phyloP scores from a whole-genome alignment of 306 rosid genomes.

The Citrullus amarus region DNA sequence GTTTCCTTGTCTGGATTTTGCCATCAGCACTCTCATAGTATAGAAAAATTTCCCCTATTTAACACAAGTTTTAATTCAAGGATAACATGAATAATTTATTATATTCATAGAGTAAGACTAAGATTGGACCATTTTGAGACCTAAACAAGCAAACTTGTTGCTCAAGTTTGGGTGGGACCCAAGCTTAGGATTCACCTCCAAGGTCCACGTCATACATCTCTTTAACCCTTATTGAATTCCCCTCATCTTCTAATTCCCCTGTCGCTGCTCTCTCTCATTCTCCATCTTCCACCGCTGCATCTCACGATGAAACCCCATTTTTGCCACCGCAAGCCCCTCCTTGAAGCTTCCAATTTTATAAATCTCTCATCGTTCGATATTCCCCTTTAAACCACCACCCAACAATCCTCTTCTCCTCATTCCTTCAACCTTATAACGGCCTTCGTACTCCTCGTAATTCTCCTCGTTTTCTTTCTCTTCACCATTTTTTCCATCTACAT shows the following conservation, averaged over 20 bases:
- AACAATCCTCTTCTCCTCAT: neutral
- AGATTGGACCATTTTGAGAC: no score
- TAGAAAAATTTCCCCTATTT: no score
- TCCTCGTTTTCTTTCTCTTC: constrained; percentile 20
- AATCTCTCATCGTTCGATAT: neutral
- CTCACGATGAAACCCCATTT: neutral
- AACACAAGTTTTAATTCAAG: no score
- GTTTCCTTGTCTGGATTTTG: no score
- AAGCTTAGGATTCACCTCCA: neutral
- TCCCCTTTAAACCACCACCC: neutral
- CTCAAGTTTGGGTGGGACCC: neutral
- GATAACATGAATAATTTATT: no score
- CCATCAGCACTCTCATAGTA: no score
- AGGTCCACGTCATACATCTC: neutral
- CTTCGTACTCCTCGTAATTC: constrained; percentile 8
- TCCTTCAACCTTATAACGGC: constrained; percentile 4
- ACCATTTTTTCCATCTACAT: constrained; percentile 17
- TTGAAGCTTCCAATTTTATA: neutral
- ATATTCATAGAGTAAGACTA: no score
- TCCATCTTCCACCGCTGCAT: neutral
- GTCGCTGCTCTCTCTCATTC: neutral
- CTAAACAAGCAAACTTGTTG: no score
- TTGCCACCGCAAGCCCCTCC: neutral
- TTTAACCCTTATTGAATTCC: neutral
- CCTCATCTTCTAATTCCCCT: no score